Percentiles rank a stretch among this genome's conserved stretches.
phyloP scores from a whole-genome alignment of 2,329 filamentous ascomycete species.

The Apiospora kogelbergensis region DNA sequence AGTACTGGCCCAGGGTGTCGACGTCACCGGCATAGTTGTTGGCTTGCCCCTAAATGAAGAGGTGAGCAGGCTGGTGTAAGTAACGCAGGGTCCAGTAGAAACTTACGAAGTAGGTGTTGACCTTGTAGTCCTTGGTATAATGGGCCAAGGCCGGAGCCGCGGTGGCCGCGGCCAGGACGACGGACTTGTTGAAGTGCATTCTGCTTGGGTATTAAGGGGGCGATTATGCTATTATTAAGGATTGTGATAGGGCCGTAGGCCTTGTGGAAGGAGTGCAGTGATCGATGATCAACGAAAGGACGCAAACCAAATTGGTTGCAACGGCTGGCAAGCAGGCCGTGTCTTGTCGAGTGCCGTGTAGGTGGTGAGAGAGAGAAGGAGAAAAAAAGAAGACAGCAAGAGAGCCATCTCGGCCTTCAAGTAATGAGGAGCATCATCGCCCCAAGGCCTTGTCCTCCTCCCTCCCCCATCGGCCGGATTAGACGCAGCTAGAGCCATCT shows the following conservation, averaged over 20 bases:
- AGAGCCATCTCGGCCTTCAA: neutral
- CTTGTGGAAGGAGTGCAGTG: constrained; percentile 22
- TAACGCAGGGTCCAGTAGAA: neutral
- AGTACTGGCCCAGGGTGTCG: constrained; percentile 26
- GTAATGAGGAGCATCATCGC: constrained; percentile 13
- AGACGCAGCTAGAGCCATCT: neutral
- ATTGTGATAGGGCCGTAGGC: constrained; percentile 3
- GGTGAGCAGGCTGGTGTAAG: neutral
- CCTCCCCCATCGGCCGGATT: neutral
- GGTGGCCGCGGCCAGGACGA: constrained; percentile 21
- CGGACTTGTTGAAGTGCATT: constrained; percentile 23
- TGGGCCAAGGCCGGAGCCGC: constrained; percentile 20
- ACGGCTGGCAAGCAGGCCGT: constrained; percentile 24
- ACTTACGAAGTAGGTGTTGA: constrained; percentile 28
- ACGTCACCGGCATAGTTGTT: constrained; percentile 23
- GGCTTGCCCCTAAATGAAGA: neutral
- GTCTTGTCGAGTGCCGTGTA: constrained; percentile 19
- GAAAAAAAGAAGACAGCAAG: constrained; percentile 13
- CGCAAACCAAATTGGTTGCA: constrained; percentile 28
- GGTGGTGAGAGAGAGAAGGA: constrained; percentile 11
- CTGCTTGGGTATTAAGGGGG: constrained; percentile 15
- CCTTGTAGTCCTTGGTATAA: constrained; percentile 21
- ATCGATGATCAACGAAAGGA: constrained; percentile 27
- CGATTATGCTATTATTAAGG: constrained; percentile 13
- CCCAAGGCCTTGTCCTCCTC: neutral